Evolutionary conservation across 2,329 filamentous ascomycete species (phyloP).

Genomic region (Penicillium freii): DNA sequence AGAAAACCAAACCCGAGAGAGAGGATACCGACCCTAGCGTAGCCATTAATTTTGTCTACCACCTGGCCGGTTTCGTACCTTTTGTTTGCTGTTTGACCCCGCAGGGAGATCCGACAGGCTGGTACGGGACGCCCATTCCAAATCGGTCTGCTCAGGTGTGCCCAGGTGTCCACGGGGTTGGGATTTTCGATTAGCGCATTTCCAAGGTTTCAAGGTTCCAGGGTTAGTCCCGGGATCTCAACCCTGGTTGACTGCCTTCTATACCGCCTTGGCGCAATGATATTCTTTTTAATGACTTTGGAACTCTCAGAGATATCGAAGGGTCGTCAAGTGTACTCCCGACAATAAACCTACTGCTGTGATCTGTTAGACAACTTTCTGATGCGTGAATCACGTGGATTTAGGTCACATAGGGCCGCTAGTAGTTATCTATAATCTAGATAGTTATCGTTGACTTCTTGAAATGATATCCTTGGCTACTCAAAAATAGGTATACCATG

Average conservation of each 20-base stretch:
- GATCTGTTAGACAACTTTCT: no score
- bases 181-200: neutral
- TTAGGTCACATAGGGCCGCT: no score
- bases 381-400: no score
- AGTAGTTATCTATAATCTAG: neutral
- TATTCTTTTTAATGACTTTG: no score
- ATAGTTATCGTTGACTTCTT: neutral
- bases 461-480: neutral
- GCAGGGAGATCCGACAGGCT: constrained; percentile 6
- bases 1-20: constrained; percentile 13
- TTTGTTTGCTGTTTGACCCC: neutral
- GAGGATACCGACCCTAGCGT: constrained; percentile 14
- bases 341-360: no score
- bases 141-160: neutral
- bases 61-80: constrained; percentile 3
- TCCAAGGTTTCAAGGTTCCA: neutral
- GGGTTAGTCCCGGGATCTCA: neutral
- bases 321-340: no score
- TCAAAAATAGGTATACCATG: neutral
- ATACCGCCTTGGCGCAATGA: no score
- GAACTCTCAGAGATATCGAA: no score
- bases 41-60: neutral
- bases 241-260: no score
- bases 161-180: neutral
- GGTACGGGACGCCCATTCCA: constrained; percentile 1